These are phyloP conservation scores for Flaveria bidentis DNA, from an alignment of 129 eudicot species.

Conservation along the genomic window DNA sequence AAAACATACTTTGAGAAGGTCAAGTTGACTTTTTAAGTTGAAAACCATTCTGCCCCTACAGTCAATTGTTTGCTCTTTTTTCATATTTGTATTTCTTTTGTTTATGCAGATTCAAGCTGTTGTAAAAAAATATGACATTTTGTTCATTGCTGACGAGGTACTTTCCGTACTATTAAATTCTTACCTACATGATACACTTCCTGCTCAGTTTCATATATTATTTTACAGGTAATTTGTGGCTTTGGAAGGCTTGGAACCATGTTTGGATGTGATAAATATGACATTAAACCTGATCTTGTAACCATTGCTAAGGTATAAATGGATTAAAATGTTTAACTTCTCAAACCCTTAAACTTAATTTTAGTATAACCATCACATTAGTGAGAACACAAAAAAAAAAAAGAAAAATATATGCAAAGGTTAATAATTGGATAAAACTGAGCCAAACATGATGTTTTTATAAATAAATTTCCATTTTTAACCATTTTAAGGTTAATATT, in stretches of 20 bases:
- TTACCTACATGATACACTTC: not conserved
- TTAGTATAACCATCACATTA: not conserved
- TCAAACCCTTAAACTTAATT: not conserved
- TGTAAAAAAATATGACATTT: constrained; percentile 80
- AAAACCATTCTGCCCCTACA: not conserved
- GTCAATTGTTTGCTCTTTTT: not conserved
- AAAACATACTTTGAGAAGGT: constrained; percentile 93
- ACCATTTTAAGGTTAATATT: not conserved
- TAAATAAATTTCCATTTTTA: not conserved
- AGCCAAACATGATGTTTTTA: not conserved
- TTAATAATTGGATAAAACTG: not conserved
- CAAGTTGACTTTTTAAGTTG: constrained; percentile 19
- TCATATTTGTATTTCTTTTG: not conserved
- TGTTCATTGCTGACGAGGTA: constrained; percentile 95
- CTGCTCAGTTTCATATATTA: not conserved
- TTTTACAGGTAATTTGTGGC: constrained; percentile 74
- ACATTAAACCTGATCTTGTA: constrained; percentile 95
- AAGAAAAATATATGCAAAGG: not conserved
- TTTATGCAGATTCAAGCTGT: constrained; percentile 81
- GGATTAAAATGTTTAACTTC: not conserved
- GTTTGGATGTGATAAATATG: constrained; percentile 94
- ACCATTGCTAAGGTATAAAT: constrained; percentile 83
- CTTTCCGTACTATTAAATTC: not conserved
- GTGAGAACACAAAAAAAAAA: not conserved
- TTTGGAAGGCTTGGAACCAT: constrained; percentile 96